Conservation (phyloP, 805 yeast species). For the Yarrowia sp. region DNA sequence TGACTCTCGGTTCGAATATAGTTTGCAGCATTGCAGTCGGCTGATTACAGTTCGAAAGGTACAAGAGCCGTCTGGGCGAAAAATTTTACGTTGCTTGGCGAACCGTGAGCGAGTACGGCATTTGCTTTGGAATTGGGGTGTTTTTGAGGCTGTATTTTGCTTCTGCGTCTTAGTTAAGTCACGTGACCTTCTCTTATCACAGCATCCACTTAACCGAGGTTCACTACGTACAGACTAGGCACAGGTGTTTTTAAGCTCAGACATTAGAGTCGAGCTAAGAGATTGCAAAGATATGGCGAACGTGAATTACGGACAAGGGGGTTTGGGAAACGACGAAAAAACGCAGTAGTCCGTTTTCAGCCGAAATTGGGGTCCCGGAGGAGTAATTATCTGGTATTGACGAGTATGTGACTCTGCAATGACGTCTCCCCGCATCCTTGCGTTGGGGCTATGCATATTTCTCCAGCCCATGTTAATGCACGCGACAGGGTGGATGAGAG, state of each 20-base stretch:
- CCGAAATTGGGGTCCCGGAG: too few relatives aligned
- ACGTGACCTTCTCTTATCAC: too few relatives aligned
- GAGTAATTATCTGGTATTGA: too few relatives aligned
- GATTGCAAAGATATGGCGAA: background rate
- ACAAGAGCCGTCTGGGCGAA: background rate
- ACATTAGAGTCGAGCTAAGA: background rate
- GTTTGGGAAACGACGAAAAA: too few relatives aligned
- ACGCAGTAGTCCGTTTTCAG: too few relatives aligned
- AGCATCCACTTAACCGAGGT: too few relatives aligned
- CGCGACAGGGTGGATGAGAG: background rate
- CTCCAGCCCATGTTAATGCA: background rate
- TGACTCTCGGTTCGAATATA: slow-evolving; percentile 10
- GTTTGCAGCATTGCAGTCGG: background rate
- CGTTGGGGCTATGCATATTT: background rate
- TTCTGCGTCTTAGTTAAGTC: too few relatives aligned
- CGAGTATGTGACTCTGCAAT: too few relatives aligned
- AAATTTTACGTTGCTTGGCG: background rate
- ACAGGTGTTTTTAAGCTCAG: too few relatives aligned
- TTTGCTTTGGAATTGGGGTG: too few relatives aligned
- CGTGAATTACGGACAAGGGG: background rate
- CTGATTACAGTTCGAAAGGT: background rate
- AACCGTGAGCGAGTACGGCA: background rate
- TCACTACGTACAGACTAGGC: too few relatives aligned
- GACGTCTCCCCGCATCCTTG: background rate
- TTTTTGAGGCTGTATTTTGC: background rate